Conservation (phyloP, 306 rosid genomes). For the Ormosia emarginata region DNA sequence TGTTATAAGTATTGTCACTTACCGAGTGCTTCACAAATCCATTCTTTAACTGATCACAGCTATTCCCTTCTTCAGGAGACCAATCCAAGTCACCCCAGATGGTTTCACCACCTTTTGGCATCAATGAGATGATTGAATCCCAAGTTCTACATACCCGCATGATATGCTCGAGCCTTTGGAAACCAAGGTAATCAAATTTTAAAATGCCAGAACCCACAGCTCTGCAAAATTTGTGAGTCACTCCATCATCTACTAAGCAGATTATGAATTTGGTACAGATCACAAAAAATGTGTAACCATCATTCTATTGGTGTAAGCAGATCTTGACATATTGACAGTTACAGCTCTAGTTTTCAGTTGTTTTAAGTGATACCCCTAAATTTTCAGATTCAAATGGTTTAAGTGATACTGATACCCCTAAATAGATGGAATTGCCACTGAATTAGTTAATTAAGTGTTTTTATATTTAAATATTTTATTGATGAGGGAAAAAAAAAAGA, state of each 20-base stretch:
- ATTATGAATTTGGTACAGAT: neutral
- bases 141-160: conserved; percentile 64
- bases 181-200: conserved; percentile 56
- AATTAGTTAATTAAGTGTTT: too few relatives aligned
- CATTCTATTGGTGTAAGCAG: neutral
- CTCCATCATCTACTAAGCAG: neutral
- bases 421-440: neutral
- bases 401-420: neutral
- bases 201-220: conserved; percentile 60
- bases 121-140: conserved; percentile 70
- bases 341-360: neutral
- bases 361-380: neutral
- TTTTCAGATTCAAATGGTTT: neutral
- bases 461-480: too few relatives aligned
- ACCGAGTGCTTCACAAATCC: conserved; percentile 19
- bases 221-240: conserved; percentile 39
- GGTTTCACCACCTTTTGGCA: conserved; percentile 85
- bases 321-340: neutral
- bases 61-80: conserved; percentile 52
- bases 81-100: conserved; percentile 72
- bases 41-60: conserved; percentile 38
- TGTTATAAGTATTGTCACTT: conserved; percentile 22
- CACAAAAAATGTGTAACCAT: neutral
- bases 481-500: too few relatives aligned
- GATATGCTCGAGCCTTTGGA: conserved; percentile 56